These are phyloP conservation scores for Nephelium lappaceum DNA, from an alignment of 345 rosid genomes.

Conservation along the genomic window DNA sequence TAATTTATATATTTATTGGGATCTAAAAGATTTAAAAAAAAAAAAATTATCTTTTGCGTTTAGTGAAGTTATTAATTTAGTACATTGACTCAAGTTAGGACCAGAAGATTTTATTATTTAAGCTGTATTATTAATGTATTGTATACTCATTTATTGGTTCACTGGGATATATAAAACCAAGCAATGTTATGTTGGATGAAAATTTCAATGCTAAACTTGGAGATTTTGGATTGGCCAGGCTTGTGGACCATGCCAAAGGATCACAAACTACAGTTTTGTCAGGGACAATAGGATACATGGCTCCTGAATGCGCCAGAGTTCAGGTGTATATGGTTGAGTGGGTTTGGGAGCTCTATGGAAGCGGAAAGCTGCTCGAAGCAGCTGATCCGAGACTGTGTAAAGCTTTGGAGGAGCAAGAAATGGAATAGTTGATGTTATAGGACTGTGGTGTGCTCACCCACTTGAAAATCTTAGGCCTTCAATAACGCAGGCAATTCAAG, in stretches of 20 bases:
- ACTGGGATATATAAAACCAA: slow-evolving; percentile 25
- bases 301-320: neutral
- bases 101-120: no score
- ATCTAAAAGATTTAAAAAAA: no score
- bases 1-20: no score
- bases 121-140: no score
- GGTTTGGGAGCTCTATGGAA: slow-evolving; percentile 20
- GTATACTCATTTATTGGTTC: neutral
- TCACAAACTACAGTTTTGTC: slow-evolving; percentile 23
- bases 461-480: slow-evolving; percentile 20
- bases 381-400: slow-evolving; percentile 7
- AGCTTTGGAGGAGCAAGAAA: slow-evolving; percentile 1
- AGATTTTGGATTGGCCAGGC: slow-evolving; percentile 28
- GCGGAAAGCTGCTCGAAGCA: neutral
- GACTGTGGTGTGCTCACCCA: slow-evolving; percentile 27
- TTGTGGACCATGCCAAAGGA: slow-evolving; percentile 17
- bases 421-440: slow-evolving; percentile 15
- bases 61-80: no score
- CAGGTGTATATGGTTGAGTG: slow-evolving; percentile 2
- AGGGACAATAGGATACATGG: slow-evolving; percentile 22
- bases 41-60: no score
- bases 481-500: slow-evolving; percentile 15
- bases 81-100: no score
- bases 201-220: slow-evolving; percentile 24
- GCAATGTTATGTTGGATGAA: slow-evolving; percentile 27